A percentile compares a stretch with the other conserved stretches of the same genome.
Evolutionary conservation across 1,284 basidiomycete species (phyloP).

Genomic region (Rhodofomes roseus): DNA sequence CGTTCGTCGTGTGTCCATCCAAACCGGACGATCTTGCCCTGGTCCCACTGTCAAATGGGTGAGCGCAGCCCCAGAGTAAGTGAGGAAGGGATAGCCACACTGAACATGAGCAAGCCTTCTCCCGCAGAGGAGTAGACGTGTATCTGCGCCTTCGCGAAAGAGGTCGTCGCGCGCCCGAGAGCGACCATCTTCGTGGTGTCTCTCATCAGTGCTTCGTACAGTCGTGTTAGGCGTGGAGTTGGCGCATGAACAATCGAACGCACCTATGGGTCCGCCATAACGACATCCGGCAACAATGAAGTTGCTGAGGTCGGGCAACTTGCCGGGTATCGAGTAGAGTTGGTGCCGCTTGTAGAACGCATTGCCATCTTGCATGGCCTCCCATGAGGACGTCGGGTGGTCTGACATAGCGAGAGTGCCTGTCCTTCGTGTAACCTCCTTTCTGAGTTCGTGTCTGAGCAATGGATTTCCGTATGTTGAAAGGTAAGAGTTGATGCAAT

Average conservation of each 20-base stretch:
- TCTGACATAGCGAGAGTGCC: conserved; percentile 39
- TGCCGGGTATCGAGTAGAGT: conserved; percentile 82
- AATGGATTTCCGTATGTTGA: too few relatives aligned
- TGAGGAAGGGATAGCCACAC: conserved; percentile 50
- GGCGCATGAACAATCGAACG: conserved; percentile 1
- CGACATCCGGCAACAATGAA: conserved; percentile 80
- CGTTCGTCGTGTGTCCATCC: conserved; percentile 83
- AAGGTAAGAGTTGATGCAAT: too few relatives aligned
- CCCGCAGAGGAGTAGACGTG: conserved; percentile 75
- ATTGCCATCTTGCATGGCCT: conserved; percentile 74
- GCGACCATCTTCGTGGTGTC: conserved; percentile 82
- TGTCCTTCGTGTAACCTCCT: too few relatives aligned
- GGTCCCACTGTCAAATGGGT: conserved; percentile 69
- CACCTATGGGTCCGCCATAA: conserved; percentile 88
- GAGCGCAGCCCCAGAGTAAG: conserved; percentile 6
- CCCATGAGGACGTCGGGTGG: conserved; percentile 76
- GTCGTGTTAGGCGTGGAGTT: neutral
- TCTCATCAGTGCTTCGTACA: conserved; percentile 73
- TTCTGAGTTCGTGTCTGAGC: too few relatives aligned
- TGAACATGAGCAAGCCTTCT: conserved; percentile 61
- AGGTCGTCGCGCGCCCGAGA: conserved; percentile 57
- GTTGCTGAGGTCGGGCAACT: conserved; percentile 77
- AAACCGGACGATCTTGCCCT: conserved; percentile 74
- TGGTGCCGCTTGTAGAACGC: conserved; percentile 80
- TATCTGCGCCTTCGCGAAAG: conserved; percentile 72